Conservation (phyloP, 1,139 yeast genomes). For the Kurtzmaniella natalensis region DNA sequence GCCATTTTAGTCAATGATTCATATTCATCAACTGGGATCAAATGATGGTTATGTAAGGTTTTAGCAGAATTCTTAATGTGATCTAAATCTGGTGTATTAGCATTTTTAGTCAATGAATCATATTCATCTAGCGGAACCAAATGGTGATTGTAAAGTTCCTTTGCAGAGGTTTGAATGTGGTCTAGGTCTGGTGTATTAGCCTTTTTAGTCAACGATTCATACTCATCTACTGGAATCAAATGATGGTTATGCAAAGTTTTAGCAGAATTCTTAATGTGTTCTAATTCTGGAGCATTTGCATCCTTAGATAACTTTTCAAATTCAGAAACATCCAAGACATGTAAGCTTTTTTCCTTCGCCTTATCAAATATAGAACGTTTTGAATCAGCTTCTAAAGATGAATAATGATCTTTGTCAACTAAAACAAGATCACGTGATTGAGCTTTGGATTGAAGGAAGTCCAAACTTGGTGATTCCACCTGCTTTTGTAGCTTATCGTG, state of each 20-base stretch:
- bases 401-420: conserved; percentile 17
- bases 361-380: conserved; percentile 10
- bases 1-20: conserved; percentile 11
- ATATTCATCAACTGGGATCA: conserved; percentile 19
- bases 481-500: conserved; percentile 3
- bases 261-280: conserved; percentile 19
- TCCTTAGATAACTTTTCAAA: conserved; percentile 2
- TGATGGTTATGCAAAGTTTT: conserved; percentile 17
- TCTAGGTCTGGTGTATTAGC: conserved; percentile 16
- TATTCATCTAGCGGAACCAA: conserved; percentile 11
- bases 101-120: conserved; percentile 12
- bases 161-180: conserved; percentile 11
- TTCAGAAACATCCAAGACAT: conserved; percentile 12
- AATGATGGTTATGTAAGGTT: conserved; percentile 11
- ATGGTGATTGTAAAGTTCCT: conserved; percentile 15
- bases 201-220: conserved; percentile 11
- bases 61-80: conserved; percentile 15
- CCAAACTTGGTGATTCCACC: conserved; percentile 20
- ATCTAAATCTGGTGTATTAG: conserved; percentile 15
- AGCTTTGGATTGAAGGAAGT: conserved; percentile 19
- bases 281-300: conserved; percentile 20
- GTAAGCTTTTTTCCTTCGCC: conserved; percentile 15
- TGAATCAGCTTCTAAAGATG: conserved; percentile 19
- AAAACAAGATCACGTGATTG: conserved; percentile 17
- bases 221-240: conserved; percentile 15